These are phyloP conservation scores for Trichocladium antarcticum DNA, from an alignment of 495 filamentous ascomycete species.

Conservation along the genomic window DNA sequence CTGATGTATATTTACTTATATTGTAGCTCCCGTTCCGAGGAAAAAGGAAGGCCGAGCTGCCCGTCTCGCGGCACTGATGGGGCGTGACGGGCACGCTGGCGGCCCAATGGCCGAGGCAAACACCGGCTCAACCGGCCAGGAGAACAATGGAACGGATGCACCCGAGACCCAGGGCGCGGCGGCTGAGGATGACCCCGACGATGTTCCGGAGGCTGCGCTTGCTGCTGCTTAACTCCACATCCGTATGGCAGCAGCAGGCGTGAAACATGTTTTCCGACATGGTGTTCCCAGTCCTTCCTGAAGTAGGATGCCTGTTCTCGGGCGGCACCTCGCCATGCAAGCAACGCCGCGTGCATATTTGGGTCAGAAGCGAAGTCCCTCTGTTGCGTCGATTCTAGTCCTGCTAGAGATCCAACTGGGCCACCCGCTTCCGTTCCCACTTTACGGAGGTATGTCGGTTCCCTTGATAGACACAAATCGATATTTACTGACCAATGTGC, in stretches of 20 bases:
- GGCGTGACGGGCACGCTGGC: conserved; percentile 24
- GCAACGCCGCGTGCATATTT: no score
- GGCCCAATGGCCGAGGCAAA: conserved; percentile 15
- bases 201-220: neutral
- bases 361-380: no score
- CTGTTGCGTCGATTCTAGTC: no score
- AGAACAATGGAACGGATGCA: neutral
- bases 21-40: conserved; percentile 38
- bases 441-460: no score
- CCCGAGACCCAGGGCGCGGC: neutral
- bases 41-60: conserved; percentile 45
- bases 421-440: no score
- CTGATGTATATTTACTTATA: neutral
- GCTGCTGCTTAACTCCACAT: neutral
- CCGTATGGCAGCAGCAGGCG: neutral
- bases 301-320: no score
- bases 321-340: no score
- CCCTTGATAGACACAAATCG: no score
- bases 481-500: neutral
- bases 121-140: neutral
- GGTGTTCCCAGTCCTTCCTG: no score
- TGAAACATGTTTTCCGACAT: no score
- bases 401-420: no score
- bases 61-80: conserved; percentile 37
- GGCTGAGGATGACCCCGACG: neutral